Base-by-base conservation (phyloP, 768 basidiomycete species). In the Russula brevipes region DNA sequence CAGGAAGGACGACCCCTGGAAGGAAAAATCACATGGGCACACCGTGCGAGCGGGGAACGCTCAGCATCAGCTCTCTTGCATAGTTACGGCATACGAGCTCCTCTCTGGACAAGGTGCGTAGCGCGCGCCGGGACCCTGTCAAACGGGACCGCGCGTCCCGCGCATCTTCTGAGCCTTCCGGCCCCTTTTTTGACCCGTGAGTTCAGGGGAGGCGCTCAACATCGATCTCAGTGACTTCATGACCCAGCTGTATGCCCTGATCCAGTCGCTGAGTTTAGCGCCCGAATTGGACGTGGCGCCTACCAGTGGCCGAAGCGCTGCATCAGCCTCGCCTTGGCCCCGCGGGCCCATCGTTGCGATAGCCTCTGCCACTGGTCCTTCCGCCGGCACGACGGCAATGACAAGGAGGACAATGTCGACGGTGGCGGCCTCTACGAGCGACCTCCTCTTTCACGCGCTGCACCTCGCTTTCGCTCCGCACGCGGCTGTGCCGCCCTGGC, bases 71-170 rank as follows among this genome's bases (percentile, higher is more conserved):
- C 78, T 99, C 63, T 77, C 87, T 65, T 97, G 92, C 70, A 92
- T 98, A 70, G 86, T 91, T 62, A 97, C 97, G 45, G 97, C 96
- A n/a, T 98, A 98, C 70, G 94, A 98, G 71, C 84, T 99, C 53
- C 83, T 98, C 46, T 90, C 91, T 12, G 97, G 97, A 33, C 97
- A 99, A 85, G 97, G 96, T 85, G 63, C 65, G 63, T 76, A 54
- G 24, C 60, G 50, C 59, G 30, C 47, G 19, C 59, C 39, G 0
- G 33, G 47, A 10, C 39, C 49, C 39, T 39, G 50, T 59, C 61
- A 51, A 31, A 42, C 31, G 51, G 44, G 10, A 35, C 45, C 31
- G 17, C 54, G 67, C 60, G 58, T 61, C 60, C 47, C 61, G 19
- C 30, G 36, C 61, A 19, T 24, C 52, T 54, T 45, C 39, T 54